Evolutionary conservation across 768 basidiomycete genomes (phyloP), one percentile per base, ranked within the genome.

Genomic region (Chalciporus chontae): DNA sequence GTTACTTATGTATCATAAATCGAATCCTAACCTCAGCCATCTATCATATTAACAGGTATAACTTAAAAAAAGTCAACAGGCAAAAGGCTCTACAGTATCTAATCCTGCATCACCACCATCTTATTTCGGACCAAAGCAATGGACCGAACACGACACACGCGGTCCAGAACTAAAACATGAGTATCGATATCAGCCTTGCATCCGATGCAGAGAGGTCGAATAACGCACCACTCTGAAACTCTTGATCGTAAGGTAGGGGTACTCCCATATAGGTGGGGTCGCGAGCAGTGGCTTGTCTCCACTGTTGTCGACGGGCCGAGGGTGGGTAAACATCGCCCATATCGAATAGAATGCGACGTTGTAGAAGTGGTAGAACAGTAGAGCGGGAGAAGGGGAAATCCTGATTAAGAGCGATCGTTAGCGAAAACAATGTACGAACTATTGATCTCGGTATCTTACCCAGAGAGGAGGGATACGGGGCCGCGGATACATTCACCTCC

Each of bases 291-390:
- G 63, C 51, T 82, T 80, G 37, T 66, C 71, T 34, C 45, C 40
- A 21, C 26, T 40, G 23, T 50, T 18, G 13, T 24, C 8, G 5
- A 45, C 29, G 9, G 70, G 64, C 11, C 69, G 71, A 40, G 80
- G 77, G 48, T 76, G 81, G 8, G 83, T 85, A 69, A 97, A 94
- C 69, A 96, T 77, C 44, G 87, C 75, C 82, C 85, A 98, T 63
- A 97, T 85, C 2, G 94, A 84, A 71, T 96, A 99, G 56, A 99
- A 79, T 0, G 96, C 96, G 56, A 99, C 96, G 23, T 79, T 73
- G 76, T 95, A 99, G 73, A 99, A 99, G 73, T 98, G 96, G 62
- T 80, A 81, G 56, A 86, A 81, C 17, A 99, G 82, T 40, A 92
- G 72, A 10, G 80, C 53, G 0, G 94, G 91, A n/a, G 87, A 86